Percentiles rank a stretch among this genome's conserved stretches.
Conservation (phyloP, 331 rosid genomes). For the Malus hybrid region DNA sequence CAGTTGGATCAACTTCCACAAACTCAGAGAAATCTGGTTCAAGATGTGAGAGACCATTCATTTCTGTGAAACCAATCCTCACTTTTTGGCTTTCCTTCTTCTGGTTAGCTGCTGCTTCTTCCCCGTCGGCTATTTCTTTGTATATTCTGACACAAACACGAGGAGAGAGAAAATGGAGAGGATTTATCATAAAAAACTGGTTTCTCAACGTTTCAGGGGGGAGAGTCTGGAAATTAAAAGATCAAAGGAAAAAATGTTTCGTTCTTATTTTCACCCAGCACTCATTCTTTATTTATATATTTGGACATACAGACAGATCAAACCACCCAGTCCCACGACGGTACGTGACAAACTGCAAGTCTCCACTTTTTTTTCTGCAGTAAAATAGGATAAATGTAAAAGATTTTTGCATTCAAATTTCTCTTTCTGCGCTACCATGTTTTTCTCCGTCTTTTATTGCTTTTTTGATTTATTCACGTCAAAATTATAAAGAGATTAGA, state of each 20-base stretch:
- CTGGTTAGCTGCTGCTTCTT: slow-evolving; percentile 20
- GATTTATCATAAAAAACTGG: slow-evolving; percentile 10
- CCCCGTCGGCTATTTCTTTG: slow-evolving; percentile 12
- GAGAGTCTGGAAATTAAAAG: neutral
- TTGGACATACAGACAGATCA: slow-evolving; percentile 18
- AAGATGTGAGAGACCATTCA: slow-evolving; percentile 51
- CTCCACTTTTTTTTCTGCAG: neutral
- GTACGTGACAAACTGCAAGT: slow-evolving; percentile 34
- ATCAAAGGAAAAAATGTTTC: neutral
- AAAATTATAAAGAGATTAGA: too few species aligned
- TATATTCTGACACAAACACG: slow-evolving; percentile 20
- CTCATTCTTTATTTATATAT: neutral
- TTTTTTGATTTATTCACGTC: too few species aligned
- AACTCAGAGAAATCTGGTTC: slow-evolving; percentile 59
- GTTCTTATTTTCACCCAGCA: neutral
- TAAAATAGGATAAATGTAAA: too few species aligned
- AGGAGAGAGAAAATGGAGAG: slow-evolving; percentile 1
- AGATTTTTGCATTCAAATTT: neutral
- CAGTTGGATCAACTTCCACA: slow-evolving; percentile 95
- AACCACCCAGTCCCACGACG: slow-evolving; percentile 32
- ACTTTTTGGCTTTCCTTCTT: neutral
- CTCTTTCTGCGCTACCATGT: neutral
- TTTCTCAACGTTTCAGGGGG: neutral
- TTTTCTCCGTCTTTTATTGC: neutral
- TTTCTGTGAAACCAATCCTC: slow-evolving; percentile 7